Evolutionary conservation across 495 filamentous ascomycete genomes (phyloP), one percentile per base, ranked within the genome.

Genomic region (Penicillium parvum): DNA sequence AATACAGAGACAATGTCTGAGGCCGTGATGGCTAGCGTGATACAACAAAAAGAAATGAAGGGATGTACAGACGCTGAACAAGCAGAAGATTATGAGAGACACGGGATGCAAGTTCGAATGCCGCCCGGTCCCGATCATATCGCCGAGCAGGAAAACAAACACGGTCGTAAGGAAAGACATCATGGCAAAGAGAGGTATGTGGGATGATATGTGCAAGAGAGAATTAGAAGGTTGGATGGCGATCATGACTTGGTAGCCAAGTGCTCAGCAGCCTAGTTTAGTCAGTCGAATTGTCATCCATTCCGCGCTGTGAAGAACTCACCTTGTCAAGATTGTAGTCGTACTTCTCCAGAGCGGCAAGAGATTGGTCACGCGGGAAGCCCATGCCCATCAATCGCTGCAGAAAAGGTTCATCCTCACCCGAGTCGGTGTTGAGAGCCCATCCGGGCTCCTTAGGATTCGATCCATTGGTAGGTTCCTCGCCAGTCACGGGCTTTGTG

Each of bases 321-420:
- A 96, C 92, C 82, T 88, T 86, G 61, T 95, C 89, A 57, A 96
- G 73, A 66, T 96, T 90, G 65, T 96, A 95, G 59, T 96, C 90
- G 65, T 83, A 92, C 64, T 89, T 90, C 73, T 96, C 92, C 58
- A 98, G 66, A 23, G 92, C 92, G 40, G 70, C 73, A 21, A 97
- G 71, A n/a, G 87, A 85, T 32, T 86, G 82, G 5, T 76, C 75
- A 29, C 92, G 73, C 18, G 83, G 72, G 64, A 92, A 98, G 3
- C 92, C 92, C 90, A 97, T 94, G 18, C 77, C 80, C 8, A 88
- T 95, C 60, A 98, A 60, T 48, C 88, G 84, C 69, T 92, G 90
- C 41, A 97, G 69, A 34, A 95, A 91, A 16, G 88, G 86, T 60
- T 96, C 91, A 60, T 96, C 90, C 58, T 90, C 83, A 47, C 84